Conservation (phyloP, 1,284 basidiomycete genomes). For the Ustilago xerochloae region DNA sequence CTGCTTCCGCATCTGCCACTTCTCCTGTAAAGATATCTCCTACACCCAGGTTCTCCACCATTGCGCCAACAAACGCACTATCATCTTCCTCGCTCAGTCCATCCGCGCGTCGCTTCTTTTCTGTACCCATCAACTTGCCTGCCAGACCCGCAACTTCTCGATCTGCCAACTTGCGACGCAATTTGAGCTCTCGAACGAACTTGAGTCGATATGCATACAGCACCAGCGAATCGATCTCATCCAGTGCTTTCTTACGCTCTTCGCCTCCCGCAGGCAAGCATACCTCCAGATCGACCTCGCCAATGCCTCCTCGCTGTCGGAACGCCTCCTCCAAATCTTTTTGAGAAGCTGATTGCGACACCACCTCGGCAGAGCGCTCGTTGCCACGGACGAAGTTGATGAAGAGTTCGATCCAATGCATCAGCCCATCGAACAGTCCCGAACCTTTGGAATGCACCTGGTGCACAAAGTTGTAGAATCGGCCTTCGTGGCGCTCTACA, state of each 20-base stretch:
- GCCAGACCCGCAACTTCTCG: constrained; percentile 56
- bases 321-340: neutral
- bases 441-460: constrained; percentile 98
- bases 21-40: constrained; percentile 63
- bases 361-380: constrained; percentile 72
- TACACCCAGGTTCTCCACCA: constrained; percentile 65
- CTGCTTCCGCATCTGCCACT: constrained; percentile 62
- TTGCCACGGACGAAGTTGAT: constrained; percentile 91
- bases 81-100: constrained; percentile 55
- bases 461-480: constrained; percentile 97
- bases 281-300: constrained; percentile 61
- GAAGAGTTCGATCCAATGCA: constrained; percentile 97
- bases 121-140: constrained; percentile 36
- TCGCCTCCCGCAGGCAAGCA: constrained; percentile 61
- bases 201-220: constrained; percentile 65
- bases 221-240: constrained; percentile 63
- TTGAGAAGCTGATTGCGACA: constrained; percentile 67
- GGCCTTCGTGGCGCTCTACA: constrained; percentile 90
- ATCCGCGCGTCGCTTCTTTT: constrained; percentile 37
- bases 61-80: constrained; percentile 56
- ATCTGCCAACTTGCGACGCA: constrained; percentile 56
- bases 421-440: constrained; percentile 89
- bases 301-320: constrained; percentile 47
- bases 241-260: constrained; percentile 52
- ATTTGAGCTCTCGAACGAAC: constrained; percentile 63